Base-by-base conservation (phyloP, 148 eudicot species). In the Linanthus parryae region DNA sequence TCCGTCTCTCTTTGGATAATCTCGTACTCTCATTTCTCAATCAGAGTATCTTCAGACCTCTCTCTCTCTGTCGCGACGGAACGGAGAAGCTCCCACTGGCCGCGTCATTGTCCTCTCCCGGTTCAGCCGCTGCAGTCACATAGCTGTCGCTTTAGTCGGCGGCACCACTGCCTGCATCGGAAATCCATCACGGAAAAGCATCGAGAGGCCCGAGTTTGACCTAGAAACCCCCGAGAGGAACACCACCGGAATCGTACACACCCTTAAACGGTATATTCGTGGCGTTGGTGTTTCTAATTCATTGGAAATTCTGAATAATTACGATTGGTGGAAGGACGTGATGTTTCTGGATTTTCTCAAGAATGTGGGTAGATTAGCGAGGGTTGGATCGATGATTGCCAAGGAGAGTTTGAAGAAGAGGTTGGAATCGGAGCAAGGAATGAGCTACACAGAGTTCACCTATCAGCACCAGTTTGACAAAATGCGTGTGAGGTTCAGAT, bases 311-410 rank as follows among this genome's bases (percentile, higher is more conserved):
- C 42, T 86, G 59, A 81, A 91, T 63, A 91, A 91, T 66, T 83
- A 78, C 41, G 94, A 91, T 60, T 91, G 97, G 97, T 86, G 97
- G 95, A 86, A 86, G 45, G 86, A 83, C 47, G 54, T 91, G 16
- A 83, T 61, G 25, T 62, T 91, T 28, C 70, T 91, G 48, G 94
- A 86, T 76, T 90, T 90, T 41, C 42, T 90, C 15, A 83, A 59
- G 58, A 55, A 78, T 30, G 86, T 86, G 17, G 97, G 95, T 1
- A 59, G 66, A 44, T 76, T 58, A 52, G 92, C 95, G 16, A 76
- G 97, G 54, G 85, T 90, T 52, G 95, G 95, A 20, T 56, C 68
- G 2, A 90, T 90, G 97, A 72, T 83, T 78, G 68, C 92, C 0
- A 90, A 90, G 44, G 97, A 90, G 44, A 90, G 97, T 30, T 95